Evolutionary conservation across 345 rosid species (phyloP).

Genomic region (Punica granatum): DNA sequence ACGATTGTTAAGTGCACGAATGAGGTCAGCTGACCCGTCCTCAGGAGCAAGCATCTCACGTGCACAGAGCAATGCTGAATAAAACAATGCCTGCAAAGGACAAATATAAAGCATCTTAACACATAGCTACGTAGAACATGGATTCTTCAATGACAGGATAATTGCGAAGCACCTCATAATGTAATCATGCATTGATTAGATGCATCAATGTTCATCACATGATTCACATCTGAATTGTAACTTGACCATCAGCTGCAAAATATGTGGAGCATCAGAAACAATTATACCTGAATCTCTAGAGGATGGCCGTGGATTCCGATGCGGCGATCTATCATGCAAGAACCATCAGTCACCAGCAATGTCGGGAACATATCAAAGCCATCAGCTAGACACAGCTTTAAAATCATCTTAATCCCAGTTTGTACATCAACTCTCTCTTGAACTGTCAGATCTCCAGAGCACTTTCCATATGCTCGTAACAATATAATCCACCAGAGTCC

Average conservation of each 20-base stretch:
- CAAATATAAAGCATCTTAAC: too few species aligned
- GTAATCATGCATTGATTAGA: too few species aligned
- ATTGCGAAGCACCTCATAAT: too few species aligned
- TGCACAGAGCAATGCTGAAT: conserved; percentile 75
- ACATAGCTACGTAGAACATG: too few species aligned
- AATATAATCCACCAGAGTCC: conserved; percentile 97
- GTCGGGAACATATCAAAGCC: conserved; percentile 98
- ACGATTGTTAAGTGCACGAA: conserved; percentile 71
- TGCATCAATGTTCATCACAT: too few species aligned
- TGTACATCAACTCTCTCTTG: conserved; percentile 94
- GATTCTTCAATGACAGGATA: too few species aligned
- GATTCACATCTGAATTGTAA: too few species aligned
- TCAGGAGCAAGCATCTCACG: conserved; percentile 85
- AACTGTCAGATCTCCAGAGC: conserved; percentile 72
- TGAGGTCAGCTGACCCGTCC: conserved; percentile 77
- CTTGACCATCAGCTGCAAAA: too few species aligned
- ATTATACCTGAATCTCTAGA: conserved; percentile 76
- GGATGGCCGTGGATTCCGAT: conserved; percentile 99
- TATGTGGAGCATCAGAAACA: too few species aligned
- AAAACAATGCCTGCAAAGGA: conserved; percentile 56
- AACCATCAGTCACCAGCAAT: conserved; percentile 88
- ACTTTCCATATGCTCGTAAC: conserved; percentile 86
- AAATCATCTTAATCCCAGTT: conserved; percentile 89
- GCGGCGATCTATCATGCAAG: conserved; percentile 98
- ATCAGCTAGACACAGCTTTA: conserved; percentile 89